These are phyloP conservation scores for Trametes coccinea DNA, from an alignment of 768 basidiomycete species.

Conservation along the genomic window DNA sequence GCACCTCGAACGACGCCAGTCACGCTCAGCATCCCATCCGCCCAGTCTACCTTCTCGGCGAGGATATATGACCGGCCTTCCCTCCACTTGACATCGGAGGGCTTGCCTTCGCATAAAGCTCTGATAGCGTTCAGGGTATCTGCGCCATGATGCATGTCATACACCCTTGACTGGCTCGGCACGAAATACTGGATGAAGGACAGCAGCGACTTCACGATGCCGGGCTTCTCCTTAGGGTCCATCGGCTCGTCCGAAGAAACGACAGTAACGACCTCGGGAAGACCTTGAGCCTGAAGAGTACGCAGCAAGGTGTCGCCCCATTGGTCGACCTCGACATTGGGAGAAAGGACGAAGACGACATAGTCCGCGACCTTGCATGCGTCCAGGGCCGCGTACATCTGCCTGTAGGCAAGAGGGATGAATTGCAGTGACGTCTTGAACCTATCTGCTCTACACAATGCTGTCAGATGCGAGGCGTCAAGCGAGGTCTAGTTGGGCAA, in stretches of 20 bases:
- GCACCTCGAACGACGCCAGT: constrained; percentile 86
- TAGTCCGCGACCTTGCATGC: constrained; percentile 90
- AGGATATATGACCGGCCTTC: constrained; percentile 78
- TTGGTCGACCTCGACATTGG: constrained; percentile 74
- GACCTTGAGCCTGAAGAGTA: constrained; percentile 86
- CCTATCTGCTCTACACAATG: constrained; percentile 66
- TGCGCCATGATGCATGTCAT: constrained; percentile 62
- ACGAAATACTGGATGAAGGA: constrained; percentile 97
- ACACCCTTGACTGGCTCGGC: constrained; percentile 74
- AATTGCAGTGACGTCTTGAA: constrained; percentile 94
- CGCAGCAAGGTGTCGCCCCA: constrained; percentile 90
- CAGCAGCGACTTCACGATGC: constrained; percentile 81
- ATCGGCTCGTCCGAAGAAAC: constrained; percentile 51
- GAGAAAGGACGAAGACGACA: constrained; percentile 81
- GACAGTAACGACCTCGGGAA: constrained; percentile 80
- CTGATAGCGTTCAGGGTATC: constrained; percentile 76
- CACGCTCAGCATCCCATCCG: constrained; percentile 67
- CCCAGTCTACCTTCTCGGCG: constrained; percentile 63
- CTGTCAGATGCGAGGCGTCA: not conserved
- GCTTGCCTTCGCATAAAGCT: constrained; percentile 81
- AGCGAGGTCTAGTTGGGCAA: not conserved
- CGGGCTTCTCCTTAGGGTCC: constrained; percentile 63
- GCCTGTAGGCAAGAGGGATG: constrained; percentile 69
- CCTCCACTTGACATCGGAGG: constrained; percentile 78
- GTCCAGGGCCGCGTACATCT: constrained; percentile 78